Conservation (phyloP, 2,329 filamentous ascomycete genomes). For the Hyphodiscus sp. region DNA sequence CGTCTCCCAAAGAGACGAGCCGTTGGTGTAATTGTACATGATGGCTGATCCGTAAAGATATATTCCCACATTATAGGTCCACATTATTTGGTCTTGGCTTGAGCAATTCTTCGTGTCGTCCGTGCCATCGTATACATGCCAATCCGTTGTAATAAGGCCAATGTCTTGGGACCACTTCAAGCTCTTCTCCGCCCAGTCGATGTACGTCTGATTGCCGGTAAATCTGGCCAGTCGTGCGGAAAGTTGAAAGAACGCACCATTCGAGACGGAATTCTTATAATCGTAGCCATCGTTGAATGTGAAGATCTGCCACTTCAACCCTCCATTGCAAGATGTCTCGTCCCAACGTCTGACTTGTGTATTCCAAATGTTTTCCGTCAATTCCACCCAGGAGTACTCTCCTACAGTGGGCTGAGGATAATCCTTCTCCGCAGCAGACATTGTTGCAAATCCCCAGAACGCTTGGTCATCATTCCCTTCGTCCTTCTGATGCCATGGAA, state of each 20-base stretch:
- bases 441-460: slow-evolving; percentile 64
- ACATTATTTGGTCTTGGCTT: slow-evolving; percentile 46
- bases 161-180: slow-evolving; percentile 57
- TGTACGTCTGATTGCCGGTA: slow-evolving; percentile 59
- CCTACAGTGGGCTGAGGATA: slow-evolving; percentile 53
- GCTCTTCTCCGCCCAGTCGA: slow-evolving; percentile 59
- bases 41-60: slow-evolving; percentile 59
- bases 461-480: slow-evolving; percentile 71
- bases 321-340: slow-evolving; percentile 58
- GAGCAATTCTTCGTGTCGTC: slow-evolving; percentile 45
- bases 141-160: slow-evolving; percentile 49
- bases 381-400: slow-evolving; percentile 57
- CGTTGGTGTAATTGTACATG: slow-evolving; percentile 53
- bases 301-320: slow-evolving; percentile 78
- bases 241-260: slow-evolving; percentile 78
- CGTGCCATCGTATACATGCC: slow-evolving; percentile 58
- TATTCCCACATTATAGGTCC: slow-evolving; percentile 60
- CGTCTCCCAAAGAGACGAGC: slow-evolving; percentile 45
- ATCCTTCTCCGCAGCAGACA: slow-evolving; percentile 62
- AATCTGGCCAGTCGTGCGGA: slow-evolving; percentile 67
- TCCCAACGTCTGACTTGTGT: slow-evolving; percentile 68
- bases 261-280: slow-evolving; percentile 79
- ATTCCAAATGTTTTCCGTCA: slow-evolving; percentile 68
- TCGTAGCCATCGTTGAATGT: slow-evolving; percentile 67
- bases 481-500: slow-evolving; percentile 46